Percentiles rank a stretch among this genome's conserved stretches.
Evolutionary conservation across 306 rosid genomes (phyloP).

Genomic region (Prunus davidiana): DNA sequence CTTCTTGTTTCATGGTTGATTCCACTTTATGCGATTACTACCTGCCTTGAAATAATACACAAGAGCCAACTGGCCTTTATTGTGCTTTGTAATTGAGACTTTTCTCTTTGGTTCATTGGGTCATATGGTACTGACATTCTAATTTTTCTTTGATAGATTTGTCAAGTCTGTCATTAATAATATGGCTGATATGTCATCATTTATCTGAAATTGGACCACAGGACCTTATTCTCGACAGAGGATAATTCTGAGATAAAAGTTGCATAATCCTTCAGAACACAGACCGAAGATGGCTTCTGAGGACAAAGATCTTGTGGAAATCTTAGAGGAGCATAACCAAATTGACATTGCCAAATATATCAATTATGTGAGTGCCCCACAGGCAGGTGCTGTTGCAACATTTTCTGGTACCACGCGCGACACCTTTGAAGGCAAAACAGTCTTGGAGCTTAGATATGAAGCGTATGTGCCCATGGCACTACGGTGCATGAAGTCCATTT

Average conservation of each 20-base stretch:
- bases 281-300: constrained; percentile 54
- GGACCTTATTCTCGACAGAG: neutral
- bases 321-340: constrained; percentile 50
- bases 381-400: constrained; percentile 89
- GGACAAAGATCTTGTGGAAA: constrained; percentile 62
- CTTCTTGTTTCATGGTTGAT: neutral
- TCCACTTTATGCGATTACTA: too few species aligned
- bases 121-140: too few species aligned
- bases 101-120: too few species aligned
- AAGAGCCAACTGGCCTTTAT: neutral
- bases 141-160: neutral
- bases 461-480: constrained; percentile 89
- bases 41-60: neutral
- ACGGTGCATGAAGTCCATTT: constrained; percentile 57
- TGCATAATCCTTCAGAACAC: neutral
- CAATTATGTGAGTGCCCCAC: constrained; percentile 64
- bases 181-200: neutral
- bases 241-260: neutral
- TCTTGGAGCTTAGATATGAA: constrained; percentile 76
- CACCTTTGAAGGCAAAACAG: constrained; percentile 77
- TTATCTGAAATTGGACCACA: neutral
- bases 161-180: neutral
- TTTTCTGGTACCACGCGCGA: constrained; percentile 87
- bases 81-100: too few species aligned
- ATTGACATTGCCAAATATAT: constrained; percentile 64